Evolutionary conservation across 2,329 filamentous ascomycete species (phyloP), one percentile per base, ranked within the genome.

Genomic region (Fusarium bulbicola): DNA sequence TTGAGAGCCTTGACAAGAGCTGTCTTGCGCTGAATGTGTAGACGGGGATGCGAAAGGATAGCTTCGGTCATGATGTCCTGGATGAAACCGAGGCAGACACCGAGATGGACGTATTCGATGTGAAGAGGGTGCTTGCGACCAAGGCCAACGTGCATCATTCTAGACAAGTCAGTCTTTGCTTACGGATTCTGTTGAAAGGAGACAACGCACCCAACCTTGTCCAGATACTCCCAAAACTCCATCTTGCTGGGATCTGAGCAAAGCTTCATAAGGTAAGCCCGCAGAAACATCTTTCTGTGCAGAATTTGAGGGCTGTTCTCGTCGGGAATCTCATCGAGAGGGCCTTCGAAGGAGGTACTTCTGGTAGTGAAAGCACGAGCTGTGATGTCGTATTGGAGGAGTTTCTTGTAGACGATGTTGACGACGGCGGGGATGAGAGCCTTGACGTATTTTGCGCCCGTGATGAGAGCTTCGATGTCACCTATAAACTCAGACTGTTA

Each of bases 391-490:
- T 93, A 93, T 77, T 91, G 89, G 16, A 95, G 85, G 2, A 96
- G 87, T 80, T 95, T 95, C 78, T 91, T 91, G 85, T 95, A 96
- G 39, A 95, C 92, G 68, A 95, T 93, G 82, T 95, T 94, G 78
- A 95, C 93, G 28, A 96, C 88, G 50, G 93, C 91, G 3, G 94
- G 94, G 72, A 95, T 94, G 37, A 95, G 88, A n/a, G 91, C 90
- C 77, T 92, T 92, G 84, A 95, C 92, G 82, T 94, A 94, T 80
- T 94, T 94, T 66, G 89, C 86, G 70, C 92, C 92, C 6, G 86
- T 85, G 20, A 89, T 86, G 42, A 95, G 87, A 43, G 92, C 92
- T 73, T 92, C 91, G 63, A 94, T 90, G 78, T 95, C 92, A 70
- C 87, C 92, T 93, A 66, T 28, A 20, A 15, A 36, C 16, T 14